Percentiles rank a stretch among this genome's conserved stretches.
Conservation (phyloP, 139 green algal genomes). For the Gonium pectorale region DNA sequence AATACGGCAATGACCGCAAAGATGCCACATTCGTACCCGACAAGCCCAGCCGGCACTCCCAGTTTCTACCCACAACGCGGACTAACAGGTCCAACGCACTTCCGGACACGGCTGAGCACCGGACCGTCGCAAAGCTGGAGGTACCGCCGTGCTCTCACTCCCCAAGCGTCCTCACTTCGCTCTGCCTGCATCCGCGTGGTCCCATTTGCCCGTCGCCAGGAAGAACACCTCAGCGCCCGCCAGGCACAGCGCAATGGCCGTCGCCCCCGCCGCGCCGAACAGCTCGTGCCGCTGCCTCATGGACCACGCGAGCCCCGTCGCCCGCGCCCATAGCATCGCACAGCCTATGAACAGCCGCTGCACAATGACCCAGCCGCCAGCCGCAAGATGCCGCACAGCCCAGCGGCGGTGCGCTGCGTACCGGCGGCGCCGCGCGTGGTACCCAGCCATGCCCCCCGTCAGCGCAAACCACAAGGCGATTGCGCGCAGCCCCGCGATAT, state of each 20-base stretch:
- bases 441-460: not conserved
- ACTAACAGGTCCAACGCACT: too few species aligned
- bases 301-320: not conserved
- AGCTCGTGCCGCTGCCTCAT: not conserved
- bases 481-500: not conserved
- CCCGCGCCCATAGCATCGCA: not conserved
- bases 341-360: not conserved
- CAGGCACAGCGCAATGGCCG: not conserved
- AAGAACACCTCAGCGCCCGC: not conserved
- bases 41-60: too few species aligned
- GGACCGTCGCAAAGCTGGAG: too few species aligned
- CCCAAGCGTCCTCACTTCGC: too few species aligned
- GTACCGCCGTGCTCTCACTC: too few species aligned
- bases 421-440: not conserved
- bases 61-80: too few species aligned
- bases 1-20: too few species aligned
- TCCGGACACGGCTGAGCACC: too few species aligned
- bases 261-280: not conserved
- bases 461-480: slow-evolving; percentile 2
- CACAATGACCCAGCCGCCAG: slow-evolving; percentile 13
- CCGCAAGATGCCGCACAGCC: not conserved
- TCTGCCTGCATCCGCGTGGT: too few species aligned
- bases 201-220: too few species aligned
- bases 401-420: not conserved
- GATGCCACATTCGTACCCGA: too few species aligned